Evolutionary conservation across 768 basidiomycete species (phyloP).

Genomic region (Naematelia aurantialba): DNA sequence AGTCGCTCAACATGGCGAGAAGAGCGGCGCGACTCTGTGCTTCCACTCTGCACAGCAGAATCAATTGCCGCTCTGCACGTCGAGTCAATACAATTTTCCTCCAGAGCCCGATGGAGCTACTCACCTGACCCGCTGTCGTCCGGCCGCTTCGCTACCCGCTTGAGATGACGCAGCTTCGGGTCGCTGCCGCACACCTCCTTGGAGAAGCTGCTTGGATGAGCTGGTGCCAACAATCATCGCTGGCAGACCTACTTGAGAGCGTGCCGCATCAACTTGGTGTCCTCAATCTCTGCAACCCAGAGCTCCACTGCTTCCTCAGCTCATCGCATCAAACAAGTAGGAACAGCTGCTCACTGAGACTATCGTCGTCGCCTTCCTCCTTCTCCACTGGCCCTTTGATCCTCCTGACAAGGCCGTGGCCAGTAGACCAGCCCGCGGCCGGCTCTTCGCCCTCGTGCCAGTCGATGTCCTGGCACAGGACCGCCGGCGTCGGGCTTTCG

Average conservation of each 20-base stretch:
- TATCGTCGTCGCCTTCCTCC: constrained; percentile 25
- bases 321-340: neutral
- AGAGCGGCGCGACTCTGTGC: neutral
- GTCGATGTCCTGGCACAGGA: constrained; percentile 23
- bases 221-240: neutral
- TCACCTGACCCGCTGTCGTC: constrained; percentile 5
- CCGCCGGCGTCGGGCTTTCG: constrained; percentile 3
- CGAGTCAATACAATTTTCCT: neutral
- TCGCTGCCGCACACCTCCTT: constrained; percentile 30
- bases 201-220: constrained; percentile 15
- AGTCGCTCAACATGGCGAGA: constrained; percentile 9
- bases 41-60: constrained; percentile 26
- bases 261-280: constrained; percentile 32
- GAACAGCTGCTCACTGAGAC: constrained; percentile 25
- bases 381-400: constrained; percentile 37
- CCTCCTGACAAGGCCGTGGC: constrained; percentile 24
- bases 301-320: constrained; percentile 31
- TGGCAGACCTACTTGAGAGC: constrained; percentile 31
- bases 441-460: constrained; percentile 27
- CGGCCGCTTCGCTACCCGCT: constrained; percentile 31
- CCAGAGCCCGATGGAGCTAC: neutral
- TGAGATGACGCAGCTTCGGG: constrained; percentile 32
- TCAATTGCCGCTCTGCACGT: constrained; percentile 21
- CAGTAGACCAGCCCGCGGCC: constrained; percentile 6
- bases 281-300: constrained; percentile 35